Evolutionary conservation across 352 stramenopile species (phyloP), one percentile per base, ranked within the genome.

Genomic region (Pythium phragmitis): DNA sequence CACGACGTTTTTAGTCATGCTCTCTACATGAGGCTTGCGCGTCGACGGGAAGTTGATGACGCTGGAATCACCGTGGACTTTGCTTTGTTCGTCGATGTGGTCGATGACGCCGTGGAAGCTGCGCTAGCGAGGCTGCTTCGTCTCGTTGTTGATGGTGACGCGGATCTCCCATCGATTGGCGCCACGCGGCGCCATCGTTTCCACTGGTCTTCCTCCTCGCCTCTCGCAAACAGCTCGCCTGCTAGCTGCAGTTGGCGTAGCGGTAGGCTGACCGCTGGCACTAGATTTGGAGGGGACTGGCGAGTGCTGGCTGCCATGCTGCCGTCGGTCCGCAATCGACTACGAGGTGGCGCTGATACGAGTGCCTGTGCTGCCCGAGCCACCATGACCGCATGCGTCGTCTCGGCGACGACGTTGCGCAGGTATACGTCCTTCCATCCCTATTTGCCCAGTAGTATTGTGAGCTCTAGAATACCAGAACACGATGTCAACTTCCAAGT

Each of bases 321-420:
- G 46, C n/a, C 8, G 17, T 14, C 46, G 46, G 9, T 34, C 30
- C 23, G 23, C 21, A 55, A 16, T 55, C 2, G 48, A 42, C 16
- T 30, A 4, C 26, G 48, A 19, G 16, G 48, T 12, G 26, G 14
- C 26, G 46, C 9, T 8, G 46, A 16, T 33, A 34, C 39, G 13
- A 69, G 46, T n/a, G 48, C 37, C 3, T 41, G 39, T 9, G 64
- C 64, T 13, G 57, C 34, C 33, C 74, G 56, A n/a, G 65, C 77
- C 3, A 88, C 55, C 81, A 90, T 88, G 23, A 79, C 81, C 1
- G 77, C 76, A 53, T 90, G 81, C 19, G 79, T 88, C n/a, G 77
- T 81, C 50, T 90, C 72, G 2, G 70, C 77, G 0, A 88, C 70
- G 3, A 86, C 55, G 11, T 65, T 75, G 17, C 77, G 68, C 46